A percentile compares a stretch with the other conserved stretches of the same genome.
phyloP scores from a whole-genome alignment of 768 basidiomycete species.

The Leccinum olivaceopallidum region DNA sequence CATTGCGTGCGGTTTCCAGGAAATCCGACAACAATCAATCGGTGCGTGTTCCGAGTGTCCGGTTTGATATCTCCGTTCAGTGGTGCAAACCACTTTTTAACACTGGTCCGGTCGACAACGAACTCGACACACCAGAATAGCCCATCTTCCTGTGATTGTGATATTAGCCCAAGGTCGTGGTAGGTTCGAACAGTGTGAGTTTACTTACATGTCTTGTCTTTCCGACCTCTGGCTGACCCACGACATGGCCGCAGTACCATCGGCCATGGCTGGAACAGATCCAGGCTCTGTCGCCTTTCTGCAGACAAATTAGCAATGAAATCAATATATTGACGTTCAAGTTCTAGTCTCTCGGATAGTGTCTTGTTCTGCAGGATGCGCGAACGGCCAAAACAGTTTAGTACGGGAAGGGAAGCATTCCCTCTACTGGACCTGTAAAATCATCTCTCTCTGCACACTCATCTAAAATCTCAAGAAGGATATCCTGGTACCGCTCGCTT shows the following conservation, averaged over 20 bases:
- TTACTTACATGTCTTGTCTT: conserved; percentile 47
- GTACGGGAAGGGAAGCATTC: conserved; percentile 20
- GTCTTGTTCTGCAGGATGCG: not conserved
- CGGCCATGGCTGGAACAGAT: conserved; percentile 48
- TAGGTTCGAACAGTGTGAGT: not conserved
- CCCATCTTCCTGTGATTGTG: conserved; percentile 42
- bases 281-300: conserved; percentile 57
- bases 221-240: conserved; percentile 44
- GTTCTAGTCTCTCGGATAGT: no score
- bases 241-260: conserved; percentile 52
- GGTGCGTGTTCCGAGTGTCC: conserved; percentile 43
- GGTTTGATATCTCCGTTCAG: conserved; percentile 70
- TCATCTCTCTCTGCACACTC: conserved; percentile 23
- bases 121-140: conserved; percentile 57
- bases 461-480: conserved; percentile 29
- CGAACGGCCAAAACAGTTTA: conserved; percentile 7
- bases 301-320: conserved; percentile 1
- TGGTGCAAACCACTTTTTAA: conserved; percentile 63
- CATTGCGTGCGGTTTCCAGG: conserved; percentile 28
- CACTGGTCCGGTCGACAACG: conserved; percentile 31
- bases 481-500: conserved; percentile 14
- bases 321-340: not conserved
- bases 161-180: not conserved
- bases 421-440: conserved; percentile 11
- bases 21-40: conserved; percentile 43